Conservation (phyloP, 1,139 yeast genomes). For the Pichia norvegensis region DNA sequence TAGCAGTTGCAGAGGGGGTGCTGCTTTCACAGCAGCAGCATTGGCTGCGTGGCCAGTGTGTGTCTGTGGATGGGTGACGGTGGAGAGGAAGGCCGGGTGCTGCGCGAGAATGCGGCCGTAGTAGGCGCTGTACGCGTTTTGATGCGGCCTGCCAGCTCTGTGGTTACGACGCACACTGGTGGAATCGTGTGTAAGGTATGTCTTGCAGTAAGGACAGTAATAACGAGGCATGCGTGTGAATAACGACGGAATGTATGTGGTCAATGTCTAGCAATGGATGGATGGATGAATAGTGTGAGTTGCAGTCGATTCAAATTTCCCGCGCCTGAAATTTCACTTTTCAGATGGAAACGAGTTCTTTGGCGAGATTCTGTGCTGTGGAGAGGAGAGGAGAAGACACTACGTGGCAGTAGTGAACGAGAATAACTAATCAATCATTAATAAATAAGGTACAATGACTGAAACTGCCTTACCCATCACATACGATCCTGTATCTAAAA, state of each 20-base stretch:
- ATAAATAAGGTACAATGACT: conserved; percentile 11
- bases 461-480: conserved; percentile 21
- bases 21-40: not conserved
- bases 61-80: not conserved
- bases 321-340: not conserved
- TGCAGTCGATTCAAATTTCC: too few relatives aligned
- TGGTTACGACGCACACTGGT: conserved; percentile 82
- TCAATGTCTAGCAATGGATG: too few relatives aligned
- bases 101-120: conserved; percentile 1
- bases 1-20: not conserved
- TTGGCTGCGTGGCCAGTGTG: not conserved
- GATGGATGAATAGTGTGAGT: too few relatives aligned
- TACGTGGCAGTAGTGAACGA: too few relatives aligned
- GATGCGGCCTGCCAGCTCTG: conserved; percentile 71
- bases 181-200: conserved; percentile 83
- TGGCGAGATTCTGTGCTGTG: too few relatives aligned
- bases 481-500: conserved; percentile 26
- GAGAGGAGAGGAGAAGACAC: too few relatives aligned
- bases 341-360: too few relatives aligned
- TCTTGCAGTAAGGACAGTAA: conserved; percentile 81
- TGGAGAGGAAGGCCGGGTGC: conserved; percentile 3
- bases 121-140: conserved; percentile 65
- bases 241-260: too few relatives aligned
- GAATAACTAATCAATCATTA: too few relatives aligned
- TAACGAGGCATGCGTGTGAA: conserved; percentile 44